Evolutionary conservation across 1,284 basidiomycete genomes (phyloP), one percentile per base, ranked within the genome.

Genomic region (Sphagnurus paluster): DNA sequence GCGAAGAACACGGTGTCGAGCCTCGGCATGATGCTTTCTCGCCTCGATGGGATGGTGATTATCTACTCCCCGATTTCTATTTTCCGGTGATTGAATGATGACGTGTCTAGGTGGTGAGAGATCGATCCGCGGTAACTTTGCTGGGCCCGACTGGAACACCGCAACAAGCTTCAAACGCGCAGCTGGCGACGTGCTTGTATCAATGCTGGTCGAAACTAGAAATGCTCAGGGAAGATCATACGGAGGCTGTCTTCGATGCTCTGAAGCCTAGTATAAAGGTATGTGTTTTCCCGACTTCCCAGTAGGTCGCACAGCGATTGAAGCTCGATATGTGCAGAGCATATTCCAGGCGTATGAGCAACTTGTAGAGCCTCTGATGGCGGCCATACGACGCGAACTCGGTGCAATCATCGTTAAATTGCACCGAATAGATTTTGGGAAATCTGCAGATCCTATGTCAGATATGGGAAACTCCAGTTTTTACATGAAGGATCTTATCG

Each of bases 401-500:
- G 75, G 82, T 25, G 76, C 82, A 1, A 88, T 93, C 53, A 75
- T 96, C 33, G 77, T 84, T 1, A 83, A 87, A 42, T 74, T 98
- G 33, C 93, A 97, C 67, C 80, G 85, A 10, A 77, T 90, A 44
- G 90, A 95, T 64, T 87, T 93, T 60, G 78, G 80, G 44, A 86
- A 84, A 62, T 70, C 79, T 13, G 68, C 79, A 10, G 88, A 91
- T 56, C 75, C 80, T 2, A 69, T 76, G 61, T 66, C 76, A 32
- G 79, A 81, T 5, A 81, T 83, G 65, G 80, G 80, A 16, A 82
- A 85, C 4, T 73, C 88, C 9, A 93, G 88, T 62, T 68, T 84
- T 10, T 97, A 96, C 66, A 90, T 96, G 81, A 89, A 90, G 59
- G 93, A 96, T 51, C 72, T 97, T 47, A 79, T 83, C 13, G 92